Evolutionary conservation across 2,329 filamentous ascomycete genomes (phyloP).

Genomic region (Aspergillus cejpii): DNA sequence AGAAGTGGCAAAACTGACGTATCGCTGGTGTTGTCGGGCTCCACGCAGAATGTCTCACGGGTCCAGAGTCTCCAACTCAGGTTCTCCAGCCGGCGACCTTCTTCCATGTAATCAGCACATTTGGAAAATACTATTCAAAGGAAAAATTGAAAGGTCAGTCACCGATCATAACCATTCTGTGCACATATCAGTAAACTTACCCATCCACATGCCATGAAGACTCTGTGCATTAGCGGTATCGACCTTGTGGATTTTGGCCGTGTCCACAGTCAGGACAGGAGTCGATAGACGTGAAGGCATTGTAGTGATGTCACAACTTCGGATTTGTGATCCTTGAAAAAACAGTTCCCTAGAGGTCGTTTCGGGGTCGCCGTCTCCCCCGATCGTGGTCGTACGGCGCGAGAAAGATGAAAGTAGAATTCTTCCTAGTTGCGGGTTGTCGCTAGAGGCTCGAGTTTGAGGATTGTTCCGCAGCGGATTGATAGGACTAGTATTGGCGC

Average conservation of each 20-base stretch:
- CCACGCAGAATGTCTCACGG: slow-evolving; percentile 83
- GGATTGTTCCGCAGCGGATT: slow-evolving; percentile 13
- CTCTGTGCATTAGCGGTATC: slow-evolving; percentile 89
- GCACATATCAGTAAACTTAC: slow-evolving; percentile 49
- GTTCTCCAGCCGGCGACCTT: slow-evolving; percentile 88
- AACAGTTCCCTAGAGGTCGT: slow-evolving; percentile 15
- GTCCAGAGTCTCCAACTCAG: slow-evolving; percentile 95
- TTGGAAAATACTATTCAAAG: slow-evolving; percentile 70
- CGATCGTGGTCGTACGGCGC: slow-evolving; percentile 41
- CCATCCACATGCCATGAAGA: slow-evolving; percentile 94
- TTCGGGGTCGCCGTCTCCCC: slow-evolving; percentile 41
- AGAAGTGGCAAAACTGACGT: slow-evolving; percentile 45
- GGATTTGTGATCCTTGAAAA: slow-evolving; percentile 7
- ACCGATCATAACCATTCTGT: background rate
- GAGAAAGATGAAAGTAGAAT: slow-evolving; percentile 20
- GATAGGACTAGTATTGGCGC: slow-evolving; percentile 17
- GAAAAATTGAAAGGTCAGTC: slow-evolving; percentile 19
- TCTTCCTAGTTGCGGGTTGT: slow-evolving; percentile 15
- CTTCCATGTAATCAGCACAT: slow-evolving; percentile 87
- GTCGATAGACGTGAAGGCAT: slow-evolving; percentile 83
- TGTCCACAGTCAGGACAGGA: slow-evolving; percentile 85
- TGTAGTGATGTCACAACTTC: slow-evolving; percentile 27
- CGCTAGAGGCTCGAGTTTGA: slow-evolving; percentile 7
- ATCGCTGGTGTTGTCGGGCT: slow-evolving; percentile 50
- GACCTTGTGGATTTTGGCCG: slow-evolving; percentile 86